phyloP scores from a whole-genome alignment of 805 yeast genomes.

The Pichia sporocuriosa region DNA sequence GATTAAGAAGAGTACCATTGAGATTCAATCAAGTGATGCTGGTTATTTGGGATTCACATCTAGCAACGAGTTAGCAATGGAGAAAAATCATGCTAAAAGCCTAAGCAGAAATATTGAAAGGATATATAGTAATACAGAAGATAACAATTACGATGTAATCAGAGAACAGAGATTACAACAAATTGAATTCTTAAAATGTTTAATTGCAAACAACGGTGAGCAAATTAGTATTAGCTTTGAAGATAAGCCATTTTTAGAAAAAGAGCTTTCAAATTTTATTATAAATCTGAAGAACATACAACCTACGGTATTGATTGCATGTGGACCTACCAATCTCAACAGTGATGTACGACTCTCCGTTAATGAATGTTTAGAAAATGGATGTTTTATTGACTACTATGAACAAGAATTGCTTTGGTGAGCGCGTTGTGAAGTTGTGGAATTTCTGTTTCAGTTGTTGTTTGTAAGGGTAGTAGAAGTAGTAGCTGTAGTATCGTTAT shows the following conservation, averaged over 20 bases:
- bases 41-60: not conserved
- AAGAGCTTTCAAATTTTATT: constrained; percentile 18
- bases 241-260: constrained; percentile 22
- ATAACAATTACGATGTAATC: not conserved
- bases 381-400: constrained; percentile 29
- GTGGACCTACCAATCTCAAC: constrained; percentile 32
- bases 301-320: constrained; percentile 30
- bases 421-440: not conserved
- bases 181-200: constrained; percentile 12
- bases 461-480: not conserved
- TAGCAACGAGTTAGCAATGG: too few species aligned
- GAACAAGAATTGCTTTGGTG: constrained; percentile 35
- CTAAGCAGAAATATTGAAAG: not conserved
- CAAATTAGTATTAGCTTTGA: constrained; percentile 21
- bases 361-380: constrained; percentile 23
- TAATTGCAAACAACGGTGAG: constrained; percentile 15
- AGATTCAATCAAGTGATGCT: not conserved
- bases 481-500: not conserved
- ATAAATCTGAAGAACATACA: constrained; percentile 13
- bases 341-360: constrained; percentile 30
- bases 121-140: not conserved
- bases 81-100: too few species aligned
- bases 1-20: not conserved
- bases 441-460: not conserved
- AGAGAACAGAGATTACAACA: constrained; percentile 3